Conservation (phyloP, 2,329 filamentous ascomycete genomes). For the Sclerotinia borealis region DNA sequence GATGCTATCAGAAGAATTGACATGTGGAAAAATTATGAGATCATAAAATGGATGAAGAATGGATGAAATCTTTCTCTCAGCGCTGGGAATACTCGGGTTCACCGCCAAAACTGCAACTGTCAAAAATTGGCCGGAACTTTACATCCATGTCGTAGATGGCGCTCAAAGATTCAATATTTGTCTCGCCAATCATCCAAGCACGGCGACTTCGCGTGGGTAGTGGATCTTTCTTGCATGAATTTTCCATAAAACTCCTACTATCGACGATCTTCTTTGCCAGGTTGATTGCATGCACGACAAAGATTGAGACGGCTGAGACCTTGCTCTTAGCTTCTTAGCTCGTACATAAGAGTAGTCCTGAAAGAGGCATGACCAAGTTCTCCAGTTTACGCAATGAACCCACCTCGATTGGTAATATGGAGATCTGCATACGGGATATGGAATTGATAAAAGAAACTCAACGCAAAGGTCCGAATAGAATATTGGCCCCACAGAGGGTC, state of each 20-base stretch:
- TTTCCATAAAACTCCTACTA: background rate
- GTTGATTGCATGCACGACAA: background rate
- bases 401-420: background rate
- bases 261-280: background rate
- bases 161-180: background rate
- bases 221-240: background rate
- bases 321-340: background rate
- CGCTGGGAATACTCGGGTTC: background rate
- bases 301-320: background rate
- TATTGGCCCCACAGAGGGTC: background rate
- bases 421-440: background rate
- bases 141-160: background rate
- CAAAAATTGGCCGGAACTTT: background rate
- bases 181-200: background rate
- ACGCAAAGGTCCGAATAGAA: background rate
- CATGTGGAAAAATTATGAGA: background rate
- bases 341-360: background rate
- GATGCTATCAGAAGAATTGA: conserved; percentile 15
- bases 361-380: background rate
- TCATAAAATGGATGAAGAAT: background rate
- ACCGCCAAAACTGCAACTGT: background rate
- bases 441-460: background rate
- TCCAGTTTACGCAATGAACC: too few species aligned
- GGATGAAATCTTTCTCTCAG: background rate
- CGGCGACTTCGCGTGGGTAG: background rate